Evolutionary conservation across 768 basidiomycete species (phyloP).

Genomic region (Obba rivulosa): DNA sequence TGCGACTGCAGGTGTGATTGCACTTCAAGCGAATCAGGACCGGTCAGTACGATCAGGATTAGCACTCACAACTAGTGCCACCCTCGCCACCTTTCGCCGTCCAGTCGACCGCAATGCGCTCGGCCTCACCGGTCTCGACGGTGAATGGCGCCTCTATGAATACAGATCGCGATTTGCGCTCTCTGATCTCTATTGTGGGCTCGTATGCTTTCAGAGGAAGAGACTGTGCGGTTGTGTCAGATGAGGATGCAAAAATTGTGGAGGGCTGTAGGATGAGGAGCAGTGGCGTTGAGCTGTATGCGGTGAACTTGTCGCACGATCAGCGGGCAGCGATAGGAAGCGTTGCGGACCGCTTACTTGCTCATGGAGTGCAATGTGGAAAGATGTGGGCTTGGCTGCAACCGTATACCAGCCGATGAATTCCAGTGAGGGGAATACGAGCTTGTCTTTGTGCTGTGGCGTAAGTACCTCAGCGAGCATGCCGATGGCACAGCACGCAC

Average conservation of each 20-base stretch:
- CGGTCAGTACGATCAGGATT: neutral
- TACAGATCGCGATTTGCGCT: constrained; percentile 67
- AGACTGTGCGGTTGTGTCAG: constrained; percentile 57
- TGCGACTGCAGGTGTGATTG: constrained; percentile 88
- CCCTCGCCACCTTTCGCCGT: constrained; percentile 82
- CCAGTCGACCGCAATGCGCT: constrained; percentile 97
- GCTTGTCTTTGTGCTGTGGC: constrained; percentile 63
- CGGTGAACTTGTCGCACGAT: constrained; percentile 55
- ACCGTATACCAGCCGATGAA: constrained; percentile 98
- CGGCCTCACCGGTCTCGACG: constrained; percentile 97
- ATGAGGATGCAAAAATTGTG: constrained; percentile 33
- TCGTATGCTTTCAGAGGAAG: constrained; percentile 95
- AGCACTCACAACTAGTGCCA: constrained; percentile 74
- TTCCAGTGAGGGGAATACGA: constrained; percentile 96
- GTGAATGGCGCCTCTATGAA: constrained; percentile 84
- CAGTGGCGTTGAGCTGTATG: constrained; percentile 84
- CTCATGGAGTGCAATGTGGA: constrained; percentile 79
- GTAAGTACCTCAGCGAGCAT: neutral
- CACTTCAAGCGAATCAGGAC: constrained; percentile 42
- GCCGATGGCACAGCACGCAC: constrained; percentile 34
- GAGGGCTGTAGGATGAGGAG: constrained; percentile 71
- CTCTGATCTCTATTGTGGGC: constrained; percentile 80
- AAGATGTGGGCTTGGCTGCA: constrained; percentile 63
- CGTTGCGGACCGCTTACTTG: constrained; percentile 45
- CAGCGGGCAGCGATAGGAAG: neutral